phyloP scores from a whole-genome alignment of 768 basidiomycete genomes.

The Flagelloscypha sp. region DNA sequence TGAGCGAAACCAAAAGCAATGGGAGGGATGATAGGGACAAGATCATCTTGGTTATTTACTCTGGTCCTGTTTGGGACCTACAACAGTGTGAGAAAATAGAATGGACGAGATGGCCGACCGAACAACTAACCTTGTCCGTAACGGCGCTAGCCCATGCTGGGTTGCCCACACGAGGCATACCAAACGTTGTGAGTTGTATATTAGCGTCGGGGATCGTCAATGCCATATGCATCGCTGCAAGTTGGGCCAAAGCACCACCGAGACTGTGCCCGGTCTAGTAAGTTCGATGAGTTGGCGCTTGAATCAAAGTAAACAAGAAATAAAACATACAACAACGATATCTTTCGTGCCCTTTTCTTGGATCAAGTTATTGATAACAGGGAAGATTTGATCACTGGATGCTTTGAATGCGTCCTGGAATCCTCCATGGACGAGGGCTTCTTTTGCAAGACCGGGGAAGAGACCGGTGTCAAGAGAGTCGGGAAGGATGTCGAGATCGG shows the following conservation, averaged over 20 bases:
- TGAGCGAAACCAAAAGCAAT: slow-evolving; percentile 42
- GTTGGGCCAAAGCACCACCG: slow-evolving; percentile 44
- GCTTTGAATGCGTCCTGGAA: slow-evolving; percentile 45
- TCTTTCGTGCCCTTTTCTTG: slow-evolving; percentile 25
- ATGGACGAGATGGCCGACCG: too few relatives aligned
- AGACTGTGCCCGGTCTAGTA: slow-evolving; percentile 43
- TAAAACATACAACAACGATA: slow-evolving; percentile 29
- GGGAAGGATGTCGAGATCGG: slow-evolving; percentile 36
- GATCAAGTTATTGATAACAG: slow-evolving; percentile 34
- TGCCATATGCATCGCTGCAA: slow-evolving; percentile 39
- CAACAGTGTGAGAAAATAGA: too few relatives aligned
- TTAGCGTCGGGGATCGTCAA: too few relatives aligned
- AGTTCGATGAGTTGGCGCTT: slow-evolving; percentile 6
- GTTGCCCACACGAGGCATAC: too few relatives aligned
- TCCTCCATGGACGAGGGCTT: slow-evolving; percentile 42
- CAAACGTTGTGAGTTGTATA: too few relatives aligned
- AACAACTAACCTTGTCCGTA: too few relatives aligned
- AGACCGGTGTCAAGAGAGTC: slow-evolving; percentile 32
- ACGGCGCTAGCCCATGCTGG: too few relatives aligned
- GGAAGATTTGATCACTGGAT: slow-evolving; percentile 38
- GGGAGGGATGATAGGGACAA: slow-evolving; percentile 51
- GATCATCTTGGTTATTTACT: slow-evolving; percentile 34
- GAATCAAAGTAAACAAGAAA: slow-evolving; percentile 9
- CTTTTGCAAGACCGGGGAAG: slow-evolving; percentile 45
- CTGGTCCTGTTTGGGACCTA: slow-evolving; percentile 30